Evolutionary conservation across 345 rosid species (phyloP).

Genomic region (Eucalyptus pauciflora): DNA sequence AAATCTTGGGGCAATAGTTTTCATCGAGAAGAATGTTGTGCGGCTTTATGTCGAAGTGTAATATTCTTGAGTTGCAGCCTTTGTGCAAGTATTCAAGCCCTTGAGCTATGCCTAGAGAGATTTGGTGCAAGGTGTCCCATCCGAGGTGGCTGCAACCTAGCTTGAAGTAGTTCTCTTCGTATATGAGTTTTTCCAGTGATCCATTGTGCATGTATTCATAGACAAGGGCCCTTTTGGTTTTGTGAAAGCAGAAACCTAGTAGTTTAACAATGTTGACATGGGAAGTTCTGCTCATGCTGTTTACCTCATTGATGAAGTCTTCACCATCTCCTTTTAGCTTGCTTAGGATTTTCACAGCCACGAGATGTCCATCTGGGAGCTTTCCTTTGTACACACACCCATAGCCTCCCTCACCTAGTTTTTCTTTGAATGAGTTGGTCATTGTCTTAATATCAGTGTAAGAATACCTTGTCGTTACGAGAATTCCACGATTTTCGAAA

Average conservation of each 20-base stretch:
- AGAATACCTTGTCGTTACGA: neutral
- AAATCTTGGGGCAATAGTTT: neutral
- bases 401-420: slow-evolving; percentile 24
- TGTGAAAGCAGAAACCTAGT: slow-evolving; percentile 9
- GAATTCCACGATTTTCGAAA: too few relatives aligned
- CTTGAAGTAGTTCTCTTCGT: too few relatives aligned
- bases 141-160: neutral
- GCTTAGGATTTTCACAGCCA: slow-evolving; percentile 26
- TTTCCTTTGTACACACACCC: slow-evolving; percentile 17
- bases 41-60: neutral
- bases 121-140: slow-evolving; percentile 7
- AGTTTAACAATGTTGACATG: slow-evolving; percentile 24
- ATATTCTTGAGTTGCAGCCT: too few relatives aligned
- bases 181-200: slow-evolving; percentile 21
- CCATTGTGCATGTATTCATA: slow-evolving; percentile 22
- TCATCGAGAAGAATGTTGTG: slow-evolving; percentile 1
- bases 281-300: slow-evolving; percentile 37
- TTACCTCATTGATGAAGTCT: slow-evolving; percentile 32
- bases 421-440: slow-evolving; percentile 7
- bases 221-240: slow-evolving; percentile 1
- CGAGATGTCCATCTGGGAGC: slow-evolving; percentile 5
- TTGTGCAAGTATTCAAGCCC: too few relatives aligned
- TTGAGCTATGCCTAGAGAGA: neutral
- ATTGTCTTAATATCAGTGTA: slow-evolving; percentile 10
- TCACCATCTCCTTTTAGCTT: slow-evolving; percentile 23